Evolutionary conservation across 164 flowering plant genomes (phyloP), one percentile per base, ranked within the genome.

Genomic region (Aristolochia fimbriata): DNA sequence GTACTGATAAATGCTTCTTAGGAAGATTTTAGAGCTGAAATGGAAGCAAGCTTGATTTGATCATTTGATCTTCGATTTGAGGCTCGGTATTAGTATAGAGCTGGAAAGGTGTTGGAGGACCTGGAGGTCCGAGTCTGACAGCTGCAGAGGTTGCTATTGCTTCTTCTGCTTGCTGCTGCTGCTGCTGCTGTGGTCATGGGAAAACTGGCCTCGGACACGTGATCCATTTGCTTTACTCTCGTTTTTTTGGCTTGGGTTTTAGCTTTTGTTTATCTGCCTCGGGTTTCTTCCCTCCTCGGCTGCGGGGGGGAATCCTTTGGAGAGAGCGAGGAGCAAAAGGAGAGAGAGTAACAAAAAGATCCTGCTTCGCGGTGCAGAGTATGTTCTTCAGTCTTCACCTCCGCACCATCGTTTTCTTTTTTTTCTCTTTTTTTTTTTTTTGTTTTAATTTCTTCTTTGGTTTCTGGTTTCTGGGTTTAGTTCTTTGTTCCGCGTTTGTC

Each of bases 281-380:
- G 31, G 9, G 57, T 23, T 52, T 60, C 46, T 45, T 9, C n/a
- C 43, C 0, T n/a, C 59, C 62, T 46, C 65, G 57, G 55, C 58
- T 53, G 21, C 49, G n/a, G 53, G 24, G 61, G 62, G 54, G 50
- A 47, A 24, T 67, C 41, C 16, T 23, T 24, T 15, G 30, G 31
- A 52, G 56, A 12, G 5, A 10, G 30, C 23, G 30, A 50, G 53
- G 20, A 50, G 12, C 53, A 50, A 50, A 37, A 37, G 8, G 43
- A n/a, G 43, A 37, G 43, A 37, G 43, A 37, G 9, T 60, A 20
- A 65, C 50, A 62, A 61, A 46, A 53, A 57, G 70, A 66, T 73
- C 43, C 71, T 50, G 58, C 58, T 41, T 61, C 33, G 54, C 56
- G 15, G 57, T 20, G 57, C 60, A 33, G 30, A 57, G 76, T 69